These are phyloP conservation scores for Hypoxylon sp. DNA, from an alignment of 2,329 filamentous ascomycete species.

Conservation along the genomic window DNA sequence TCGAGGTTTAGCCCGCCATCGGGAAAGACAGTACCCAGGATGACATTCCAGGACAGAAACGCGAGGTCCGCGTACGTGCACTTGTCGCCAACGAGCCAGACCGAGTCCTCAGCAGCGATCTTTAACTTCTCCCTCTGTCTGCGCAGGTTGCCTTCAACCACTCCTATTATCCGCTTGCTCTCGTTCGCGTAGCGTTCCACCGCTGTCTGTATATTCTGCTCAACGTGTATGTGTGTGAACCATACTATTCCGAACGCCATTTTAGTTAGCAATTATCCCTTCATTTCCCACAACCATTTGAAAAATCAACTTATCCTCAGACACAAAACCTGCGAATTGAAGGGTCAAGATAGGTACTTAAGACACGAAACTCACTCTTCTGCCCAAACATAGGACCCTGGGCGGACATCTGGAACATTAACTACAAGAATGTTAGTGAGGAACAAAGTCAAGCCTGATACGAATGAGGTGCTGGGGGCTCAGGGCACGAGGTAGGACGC, in stretches of 20 bases:
- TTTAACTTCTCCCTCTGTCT: slow-evolving; percentile 18
- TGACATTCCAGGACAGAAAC: slow-evolving; percentile 35
- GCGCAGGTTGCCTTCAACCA: slow-evolving; percentile 23
- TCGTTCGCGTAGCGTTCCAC: slow-evolving; percentile 44
- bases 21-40: slow-evolving; percentile 21
- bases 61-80: slow-evolving; percentile 38
- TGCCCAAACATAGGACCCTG: slow-evolving; percentile 56
- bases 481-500: too few species aligned
- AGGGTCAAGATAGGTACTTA: too few species aligned
- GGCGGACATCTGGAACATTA: slow-evolving; percentile 52
- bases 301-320: too few species aligned
- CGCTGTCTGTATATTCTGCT: slow-evolving; percentile 41
- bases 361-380: slow-evolving; percentile 26
- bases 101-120: slow-evolving; percentile 12
- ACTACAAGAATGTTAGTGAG: too few species aligned
- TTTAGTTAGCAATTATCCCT: slow-evolving; percentile 2
- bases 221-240: slow-evolving; percentile 48
- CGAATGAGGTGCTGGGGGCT: too few species aligned
- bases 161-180: slow-evolving; percentile 26
- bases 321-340: too few species aligned
- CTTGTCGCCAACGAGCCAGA: slow-evolving; percentile 39
- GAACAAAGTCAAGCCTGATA: too few species aligned
- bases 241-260: slow-evolving; percentile 36
- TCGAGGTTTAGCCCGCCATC: slow-evolving; percentile 11
- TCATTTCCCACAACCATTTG: too few species aligned